phyloP scores from a whole-genome alignment of 768 basidiomycete species.

The Amanita phalloides region DNA sequence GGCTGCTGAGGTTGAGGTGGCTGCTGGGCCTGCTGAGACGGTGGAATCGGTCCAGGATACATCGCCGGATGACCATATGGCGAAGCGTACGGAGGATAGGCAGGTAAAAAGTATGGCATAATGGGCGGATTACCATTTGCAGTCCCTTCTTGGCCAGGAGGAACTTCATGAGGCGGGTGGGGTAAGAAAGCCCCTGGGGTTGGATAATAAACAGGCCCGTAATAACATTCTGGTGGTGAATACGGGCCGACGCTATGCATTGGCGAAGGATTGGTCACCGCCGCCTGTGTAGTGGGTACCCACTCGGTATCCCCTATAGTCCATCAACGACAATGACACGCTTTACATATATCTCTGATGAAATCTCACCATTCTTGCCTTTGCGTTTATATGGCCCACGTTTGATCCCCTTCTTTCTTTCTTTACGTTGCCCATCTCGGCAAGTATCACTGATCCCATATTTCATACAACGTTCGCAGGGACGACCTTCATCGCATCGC shows the following conservation, averaged over 20 bases:
- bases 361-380: slow-evolving; percentile 21
- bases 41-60: slow-evolving; percentile 14
- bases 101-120: slow-evolving; percentile 30
- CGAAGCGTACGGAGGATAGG: slow-evolving; percentile 23
- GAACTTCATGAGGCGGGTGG: slow-evolving; percentile 21
- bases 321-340: not conserved
- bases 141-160: slow-evolving; percentile 17
- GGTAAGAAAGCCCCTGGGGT: slow-evolving; percentile 23
- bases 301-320: slow-evolving; percentile 16
- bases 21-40: slow-evolving; percentile 11
- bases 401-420: slow-evolving; percentile 85
- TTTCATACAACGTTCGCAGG: slow-evolving; percentile 84
- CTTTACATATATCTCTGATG: slow-evolving; percentile 9
- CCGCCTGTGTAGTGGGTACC: slow-evolving; percentile 13
- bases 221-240: slow-evolving; percentile 26
- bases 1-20: slow-evolving; percentile 13
- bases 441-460: slow-evolving; percentile 75
- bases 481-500: slow-evolving; percentile 80
- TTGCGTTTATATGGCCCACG: slow-evolving; percentile 77
- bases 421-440: slow-evolving; percentile 86
- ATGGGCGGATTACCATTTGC: slow-evolving; percentile 24
- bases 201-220: slow-evolving; percentile 27
- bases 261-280: slow-evolving; percentile 15
- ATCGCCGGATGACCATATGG: slow-evolving; percentile 22
- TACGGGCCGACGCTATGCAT: slow-evolving; percentile 24